A percentile compares a stretch with the other conserved stretches of the same genome.
Conservation (phyloP, 768 basidiomycete species). For the Paxillus rubicundulus region DNA sequence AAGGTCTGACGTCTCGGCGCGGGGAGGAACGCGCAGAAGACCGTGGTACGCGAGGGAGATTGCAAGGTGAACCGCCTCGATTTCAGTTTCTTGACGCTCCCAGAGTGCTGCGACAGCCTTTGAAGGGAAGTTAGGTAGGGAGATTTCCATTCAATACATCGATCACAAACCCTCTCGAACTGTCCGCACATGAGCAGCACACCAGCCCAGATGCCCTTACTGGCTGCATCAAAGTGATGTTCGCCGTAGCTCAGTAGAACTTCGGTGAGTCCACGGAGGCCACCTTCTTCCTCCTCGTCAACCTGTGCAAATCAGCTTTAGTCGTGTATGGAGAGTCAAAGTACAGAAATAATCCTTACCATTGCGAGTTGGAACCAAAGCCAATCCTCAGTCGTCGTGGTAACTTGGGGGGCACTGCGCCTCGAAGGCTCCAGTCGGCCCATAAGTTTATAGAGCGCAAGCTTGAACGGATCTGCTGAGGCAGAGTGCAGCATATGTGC, state of each 20-base stretch:
- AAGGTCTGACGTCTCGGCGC: slow-evolving; percentile 81
- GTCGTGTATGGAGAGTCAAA: background rate
- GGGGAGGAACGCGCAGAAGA: slow-evolving; percentile 76
- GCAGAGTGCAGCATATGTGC: slow-evolving; percentile 88
- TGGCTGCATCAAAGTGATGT: slow-evolving; percentile 71
- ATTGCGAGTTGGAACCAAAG: slow-evolving; percentile 95
- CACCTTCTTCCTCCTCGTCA: slow-evolving; percentile 80
- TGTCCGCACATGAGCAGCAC: slow-evolving; percentile 90
- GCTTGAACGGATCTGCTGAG: slow-evolving; percentile 91
- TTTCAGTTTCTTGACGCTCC: slow-evolving; percentile 82
- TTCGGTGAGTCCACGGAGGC: slow-evolving; percentile 71
- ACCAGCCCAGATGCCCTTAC: slow-evolving; percentile 73
- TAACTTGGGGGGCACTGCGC: slow-evolving; percentile 79
- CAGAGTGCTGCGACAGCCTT: slow-evolving; percentile 90
- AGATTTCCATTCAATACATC: background rate
- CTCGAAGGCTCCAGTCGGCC: slow-evolving; percentile 84
- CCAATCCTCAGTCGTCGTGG: slow-evolving; percentile 95
- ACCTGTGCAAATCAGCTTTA: slow-evolving; percentile 41
- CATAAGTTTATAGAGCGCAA: slow-evolving; percentile 93
- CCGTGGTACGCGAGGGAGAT: slow-evolving; percentile 94
- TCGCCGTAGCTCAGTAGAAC: slow-evolving; percentile 76
- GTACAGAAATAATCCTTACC: slow-evolving; percentile 36
- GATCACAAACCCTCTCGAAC: slow-evolving; percentile 76
- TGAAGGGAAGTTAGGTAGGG: slow-evolving; percentile 1
- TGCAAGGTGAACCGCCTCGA: slow-evolving; percentile 93